phyloP scores from a whole-genome alignment of 352 stramenopile species.

The Saprolegnia parasitica region DNA sequence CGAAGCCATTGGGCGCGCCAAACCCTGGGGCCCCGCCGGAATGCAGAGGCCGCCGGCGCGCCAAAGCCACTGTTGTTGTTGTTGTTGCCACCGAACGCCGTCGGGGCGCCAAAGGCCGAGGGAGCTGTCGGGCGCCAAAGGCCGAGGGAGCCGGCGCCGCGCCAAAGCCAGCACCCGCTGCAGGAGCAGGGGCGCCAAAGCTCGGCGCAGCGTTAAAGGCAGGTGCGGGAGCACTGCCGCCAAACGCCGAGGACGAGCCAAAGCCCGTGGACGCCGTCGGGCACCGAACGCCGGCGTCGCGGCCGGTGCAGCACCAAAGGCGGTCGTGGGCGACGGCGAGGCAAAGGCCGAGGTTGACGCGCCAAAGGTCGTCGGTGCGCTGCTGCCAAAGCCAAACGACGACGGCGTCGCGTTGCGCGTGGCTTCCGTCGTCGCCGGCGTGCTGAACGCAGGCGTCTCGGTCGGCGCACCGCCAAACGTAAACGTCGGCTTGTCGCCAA shows the following conservation, averaged over 20 bases:
- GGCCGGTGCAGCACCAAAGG: constrained; percentile 29
- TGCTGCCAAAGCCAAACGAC: constrained; percentile 7
- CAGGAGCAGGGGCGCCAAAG: constrained; percentile 29
- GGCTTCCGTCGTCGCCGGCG: background rate
- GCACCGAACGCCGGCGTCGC: constrained; percentile 24
- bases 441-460: background rate
- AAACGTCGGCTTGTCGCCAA: constrained; percentile 17
- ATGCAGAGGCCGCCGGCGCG: background rate
- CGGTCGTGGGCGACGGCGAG: constrained; percentile 29
- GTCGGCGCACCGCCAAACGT: background rate
- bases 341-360: constrained; percentile 24
- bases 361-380: constrained; percentile 33
- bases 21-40: constrained; percentile 35
- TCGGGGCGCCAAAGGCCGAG: constrained; percentile 22
- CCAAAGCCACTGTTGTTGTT: no score
- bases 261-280: constrained; percentile 28
- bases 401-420: background rate
- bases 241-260: constrained; percentile 32
- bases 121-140: constrained; percentile 33
- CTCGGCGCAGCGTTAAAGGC: constrained; percentile 8
- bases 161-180: constrained; percentile 41
- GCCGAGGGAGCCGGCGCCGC: constrained; percentile 32
- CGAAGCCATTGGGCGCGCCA: constrained; percentile 29
- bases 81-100: constrained; percentile 33
- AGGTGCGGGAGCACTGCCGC: constrained; percentile 30